Base-by-base conservation (phyloP, 306 rosid genomes). In the Astragalus glycyphyllos region DNA sequence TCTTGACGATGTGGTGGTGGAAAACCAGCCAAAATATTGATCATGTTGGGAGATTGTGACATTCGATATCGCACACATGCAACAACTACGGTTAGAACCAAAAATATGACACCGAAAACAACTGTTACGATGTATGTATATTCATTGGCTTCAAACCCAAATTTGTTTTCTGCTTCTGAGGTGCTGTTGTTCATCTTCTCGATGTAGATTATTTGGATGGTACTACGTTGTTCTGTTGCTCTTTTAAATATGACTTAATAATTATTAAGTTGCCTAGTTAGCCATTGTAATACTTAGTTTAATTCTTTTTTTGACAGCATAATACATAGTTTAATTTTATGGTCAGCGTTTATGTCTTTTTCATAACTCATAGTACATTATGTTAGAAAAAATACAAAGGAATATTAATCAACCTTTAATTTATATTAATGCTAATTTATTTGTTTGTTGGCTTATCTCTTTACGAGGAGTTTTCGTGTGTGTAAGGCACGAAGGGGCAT, bases 61-160 rank as follows among this genome's bases (percentile, higher is more conserved):
- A 8, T 16, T 6, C 77, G 50, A 20, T 75, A 35, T 3, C 88
- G 74, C 7, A 58, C 4, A 68, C 84, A 84, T 0, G 81, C 85
- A 17, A 81, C 8, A 35, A n/a, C 32, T 49, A 81, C 0, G 3
- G 68, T 1, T 0, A 35, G 0, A 31, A 67, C 2, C 11, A 75
- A 8, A 35, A 84, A 32, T 41, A 81, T 8, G 6, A 61, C 1
- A 0, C 75, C 77, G 15, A 75, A 4, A 2, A 42, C 48, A 50
- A 84, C 67, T 5, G 35, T 44, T 68, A 78, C 0, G 12, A 53
- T 48, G 31, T 71, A 66, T 50, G 60, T 16, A 49, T 70, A 17
- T 4, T 65, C 73, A 40, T 29, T 14, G 0, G 38, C 5, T 2
- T 63, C 64, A 55, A 62, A 47, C 0, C 32, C 51, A 40, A 0